These are phyloP conservation scores for Patellaria atrata DNA, from an alignment of 495 filamentous ascomycete species.

Conservation along the genomic window DNA sequence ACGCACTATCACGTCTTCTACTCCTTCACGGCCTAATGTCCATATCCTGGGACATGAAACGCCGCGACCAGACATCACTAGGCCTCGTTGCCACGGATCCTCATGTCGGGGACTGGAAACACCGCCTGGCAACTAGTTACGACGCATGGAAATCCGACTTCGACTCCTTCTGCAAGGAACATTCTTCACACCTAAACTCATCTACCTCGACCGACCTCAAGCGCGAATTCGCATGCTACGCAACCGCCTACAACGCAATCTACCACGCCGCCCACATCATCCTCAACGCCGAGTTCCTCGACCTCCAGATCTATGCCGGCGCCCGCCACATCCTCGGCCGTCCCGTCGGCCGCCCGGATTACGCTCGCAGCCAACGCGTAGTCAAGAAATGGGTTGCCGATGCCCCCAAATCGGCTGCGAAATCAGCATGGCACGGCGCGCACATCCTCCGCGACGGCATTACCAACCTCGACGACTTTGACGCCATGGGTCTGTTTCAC, in stretches of 20 bases:
- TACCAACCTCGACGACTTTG: conserved; percentile 33
- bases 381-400: conserved; percentile 30
- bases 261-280: conserved; percentile 39
- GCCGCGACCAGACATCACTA: conserved; percentile 40
- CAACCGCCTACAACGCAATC: conserved; percentile 31
- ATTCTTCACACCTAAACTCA: conserved; percentile 9
- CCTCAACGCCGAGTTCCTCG: conserved; percentile 37
- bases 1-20: conserved; percentile 33
- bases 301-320: conserved; percentile 42
- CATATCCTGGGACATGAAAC: conserved; percentile 39
- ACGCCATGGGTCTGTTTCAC: conserved; percentile 37
- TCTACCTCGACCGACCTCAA: conserved; percentile 2
- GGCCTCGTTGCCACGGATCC: conserved; percentile 26
- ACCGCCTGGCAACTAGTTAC: conserved; percentile 35
- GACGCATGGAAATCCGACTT: conserved; percentile 41
- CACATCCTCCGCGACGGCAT: conserved; percentile 34
- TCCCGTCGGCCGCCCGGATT: conserved; percentile 31
- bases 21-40: conserved; percentile 43
- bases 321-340: conserved; percentile 38
- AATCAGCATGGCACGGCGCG: conserved; percentile 35
- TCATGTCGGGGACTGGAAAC: conserved; percentile 32
- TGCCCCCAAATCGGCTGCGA: conserved; percentile 14
- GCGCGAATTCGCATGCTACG: conserved; percentile 29
- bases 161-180: conserved; percentile 30
- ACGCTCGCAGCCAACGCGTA: conserved; percentile 30